phyloP scores from a whole-genome alignment of 345 rosid genomes.

The Gossypium stocksii region DNA sequence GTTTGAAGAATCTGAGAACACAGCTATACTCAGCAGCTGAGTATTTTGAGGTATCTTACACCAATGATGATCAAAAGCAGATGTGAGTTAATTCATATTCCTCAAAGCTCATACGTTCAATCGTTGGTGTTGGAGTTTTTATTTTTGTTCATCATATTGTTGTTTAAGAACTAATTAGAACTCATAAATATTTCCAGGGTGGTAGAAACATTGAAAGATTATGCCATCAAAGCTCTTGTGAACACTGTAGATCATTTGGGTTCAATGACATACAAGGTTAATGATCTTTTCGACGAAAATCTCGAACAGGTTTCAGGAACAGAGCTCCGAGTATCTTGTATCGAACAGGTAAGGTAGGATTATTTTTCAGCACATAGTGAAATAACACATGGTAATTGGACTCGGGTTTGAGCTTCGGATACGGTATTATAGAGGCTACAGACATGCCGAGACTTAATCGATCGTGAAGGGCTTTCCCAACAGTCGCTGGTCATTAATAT shows the following conservation, averaged over 20 bases:
- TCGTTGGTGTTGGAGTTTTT: neutral
- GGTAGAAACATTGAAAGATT: slow-evolving; percentile 86
- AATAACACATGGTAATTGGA: neutral
- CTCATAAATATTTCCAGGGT: slow-evolving; percentile 48
- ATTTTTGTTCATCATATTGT: neutral
- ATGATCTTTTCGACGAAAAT: slow-evolving; percentile 75
- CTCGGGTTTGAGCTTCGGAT: neutral
- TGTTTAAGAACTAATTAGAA: slow-evolving; percentile 1
- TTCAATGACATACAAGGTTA: slow-evolving; percentile 79
- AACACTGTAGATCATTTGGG: slow-evolving; percentile 96
- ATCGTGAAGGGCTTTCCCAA: slow-evolving; percentile 78
- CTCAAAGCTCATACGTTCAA: neutral
- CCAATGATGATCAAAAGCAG: slow-evolving; percentile 75
- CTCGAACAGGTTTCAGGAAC: slow-evolving; percentile 75
- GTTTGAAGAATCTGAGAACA: slow-evolving; percentile 75
- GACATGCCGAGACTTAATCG: slow-evolving; percentile 78
- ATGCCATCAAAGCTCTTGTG: slow-evolving; percentile 83
- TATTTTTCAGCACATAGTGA: neutral
- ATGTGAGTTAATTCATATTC: slow-evolving; percentile 44
- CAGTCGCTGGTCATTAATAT: slow-evolving; percentile 74
- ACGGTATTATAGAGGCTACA: slow-evolving; percentile 57
- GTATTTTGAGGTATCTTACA: slow-evolving; percentile 81
- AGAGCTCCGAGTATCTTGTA: slow-evolving; percentile 76
- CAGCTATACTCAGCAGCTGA: slow-evolving; percentile 94
- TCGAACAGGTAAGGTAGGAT: slow-evolving; percentile 62